Percentiles rank a stretch among this genome's conserved stretches.
phyloP scores from a whole-genome alignment of 371 early-diverging fungal genomes.

The Funneliformis caledonium region DNA sequence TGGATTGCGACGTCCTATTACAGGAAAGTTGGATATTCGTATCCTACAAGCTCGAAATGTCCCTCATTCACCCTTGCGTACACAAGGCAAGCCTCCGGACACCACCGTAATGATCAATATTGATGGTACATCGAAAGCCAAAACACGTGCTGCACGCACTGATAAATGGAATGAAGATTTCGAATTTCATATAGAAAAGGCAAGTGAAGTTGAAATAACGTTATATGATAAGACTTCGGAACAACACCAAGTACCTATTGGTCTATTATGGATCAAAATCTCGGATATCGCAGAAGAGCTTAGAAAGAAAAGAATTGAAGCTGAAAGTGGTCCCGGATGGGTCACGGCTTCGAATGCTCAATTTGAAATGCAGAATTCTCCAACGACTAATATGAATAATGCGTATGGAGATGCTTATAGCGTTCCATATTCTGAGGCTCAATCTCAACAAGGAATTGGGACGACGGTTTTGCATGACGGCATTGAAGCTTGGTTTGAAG shows the following conservation, averaged over 20 bases:
- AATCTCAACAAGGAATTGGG: conserved; percentile 28
- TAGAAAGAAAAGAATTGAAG: conserved; percentile 63
- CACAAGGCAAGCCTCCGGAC: conserved; percentile 59
- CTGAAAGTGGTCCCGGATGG: conserved; percentile 53
- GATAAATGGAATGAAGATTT: conserved; percentile 86
- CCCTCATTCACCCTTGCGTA: conserved; percentile 69
- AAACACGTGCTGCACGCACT: conserved; percentile 69
- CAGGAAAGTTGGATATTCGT: conserved; percentile 73
- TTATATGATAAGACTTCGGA: conserved; percentile 74
- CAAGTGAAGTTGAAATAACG: conserved; percentile 89
- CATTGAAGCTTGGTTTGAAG: conserved; percentile 83
- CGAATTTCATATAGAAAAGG: conserved; percentile 83
- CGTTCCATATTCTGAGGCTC: conserved; percentile 34
- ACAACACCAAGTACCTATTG: conserved; percentile 67
- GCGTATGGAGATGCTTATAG: conserved; percentile 39
- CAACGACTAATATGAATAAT: conserved; percentile 14
- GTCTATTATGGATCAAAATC: conserved; percentile 83
- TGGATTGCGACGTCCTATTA: conserved; percentile 72
- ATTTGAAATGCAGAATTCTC: conserved; percentile 29
- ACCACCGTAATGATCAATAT: conserved; percentile 80
- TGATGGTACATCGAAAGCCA: conserved; percentile 77
- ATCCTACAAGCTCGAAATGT: conserved; percentile 70
- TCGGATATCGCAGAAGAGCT: conserved; percentile 80
- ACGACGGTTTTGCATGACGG: conserved; percentile 52
- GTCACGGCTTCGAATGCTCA: conserved; percentile 43